Percentiles rank a stretch among this genome's conserved stretches.
Evolutionary conservation across 78 protist genomes (phyloP).

Genomic region (Cavenderia fasciculata): DNA sequence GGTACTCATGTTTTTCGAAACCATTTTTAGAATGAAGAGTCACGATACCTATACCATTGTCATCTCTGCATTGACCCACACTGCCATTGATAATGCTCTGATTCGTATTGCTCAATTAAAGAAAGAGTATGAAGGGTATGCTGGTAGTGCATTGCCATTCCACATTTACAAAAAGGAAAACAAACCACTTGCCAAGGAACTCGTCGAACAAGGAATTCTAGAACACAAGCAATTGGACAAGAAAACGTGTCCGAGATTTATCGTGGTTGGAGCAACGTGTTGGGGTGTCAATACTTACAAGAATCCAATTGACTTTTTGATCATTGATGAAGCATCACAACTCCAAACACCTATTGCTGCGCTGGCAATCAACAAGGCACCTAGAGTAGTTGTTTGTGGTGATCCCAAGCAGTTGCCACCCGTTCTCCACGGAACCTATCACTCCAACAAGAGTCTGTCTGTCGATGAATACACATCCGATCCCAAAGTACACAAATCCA

Average conservation of each 20-base stretch:
- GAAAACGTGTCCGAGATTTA: not conserved
- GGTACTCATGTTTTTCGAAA: slow-evolving; percentile 37
- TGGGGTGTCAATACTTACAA: slow-evolving; percentile 24
- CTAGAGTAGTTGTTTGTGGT: slow-evolving; percentile 27
- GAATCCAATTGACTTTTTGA: slow-evolving; percentile 8
- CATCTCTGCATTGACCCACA: slow-evolving; percentile 51
- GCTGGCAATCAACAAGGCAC: not conserved
- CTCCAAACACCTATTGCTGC: slow-evolving; percentile 22
- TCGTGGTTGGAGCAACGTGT: slow-evolving; percentile 37
- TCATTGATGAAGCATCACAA: slow-evolving; percentile 71
- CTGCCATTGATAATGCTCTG: slow-evolving; percentile 61
- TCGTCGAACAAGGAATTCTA: not conserved
- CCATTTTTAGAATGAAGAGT: not conserved
- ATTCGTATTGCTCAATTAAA: slow-evolving; percentile 19
- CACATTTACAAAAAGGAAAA: not conserved
- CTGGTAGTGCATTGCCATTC: slow-evolving; percentile 29
- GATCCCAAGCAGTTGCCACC: slow-evolving; percentile 57
- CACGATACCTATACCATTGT: slow-evolving; percentile 35
- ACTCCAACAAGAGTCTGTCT: not conserved
- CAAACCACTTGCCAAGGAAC: not conserved
- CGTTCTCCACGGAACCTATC: slow-evolving; percentile 7
- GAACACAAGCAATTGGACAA: not conserved
- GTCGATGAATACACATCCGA: not conserved
- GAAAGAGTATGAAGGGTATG: slow-evolving; percentile 24
- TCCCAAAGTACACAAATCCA: slow-evolving; percentile 61